phyloP scores from a whole-genome alignment of 495 filamentous ascomycete genomes.

The Neurospora sp. region DNA sequence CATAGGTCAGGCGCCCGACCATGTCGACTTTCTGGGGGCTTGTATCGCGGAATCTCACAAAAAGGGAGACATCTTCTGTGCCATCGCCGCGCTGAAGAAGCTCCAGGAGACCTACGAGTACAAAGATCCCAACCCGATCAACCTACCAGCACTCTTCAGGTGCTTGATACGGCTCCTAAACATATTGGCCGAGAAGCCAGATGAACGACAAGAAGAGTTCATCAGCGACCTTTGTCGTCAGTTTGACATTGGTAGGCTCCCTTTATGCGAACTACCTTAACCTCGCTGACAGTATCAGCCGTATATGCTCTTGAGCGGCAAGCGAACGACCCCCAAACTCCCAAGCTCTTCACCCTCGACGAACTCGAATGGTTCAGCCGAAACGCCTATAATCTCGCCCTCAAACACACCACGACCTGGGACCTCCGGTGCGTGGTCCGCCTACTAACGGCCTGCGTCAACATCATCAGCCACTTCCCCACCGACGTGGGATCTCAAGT shows the following conservation, averaged over 20 bases:
- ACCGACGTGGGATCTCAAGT: conserved; percentile 30
- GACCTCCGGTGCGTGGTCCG: conserved; percentile 39
- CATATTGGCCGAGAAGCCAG: conserved; percentile 38
- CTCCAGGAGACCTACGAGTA: conserved; percentile 47
- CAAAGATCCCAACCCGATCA: conserved; percentile 38
- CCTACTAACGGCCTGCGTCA: conserved; percentile 50
- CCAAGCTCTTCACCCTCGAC: conserved; percentile 39
- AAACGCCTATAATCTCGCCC: conserved; percentile 64
- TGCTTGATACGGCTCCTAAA: conserved; percentile 52
- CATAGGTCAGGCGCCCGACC: conserved; percentile 35
- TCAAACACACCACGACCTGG: conserved; percentile 50
- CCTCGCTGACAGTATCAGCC: conserved; percentile 21
- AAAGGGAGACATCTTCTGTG: conserved; percentile 46
- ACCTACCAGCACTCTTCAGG: conserved; percentile 60
- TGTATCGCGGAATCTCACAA: conserved; percentile 69
- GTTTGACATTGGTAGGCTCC: neutral
- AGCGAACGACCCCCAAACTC: conserved; percentile 18
- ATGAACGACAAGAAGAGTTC: conserved; percentile 7
- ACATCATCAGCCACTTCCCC: conserved; percentile 52
- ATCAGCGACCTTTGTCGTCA: neutral
- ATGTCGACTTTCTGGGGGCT: conserved; percentile 58
- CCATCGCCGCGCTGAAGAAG: conserved; percentile 47
- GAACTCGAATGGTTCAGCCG: conserved; percentile 78
- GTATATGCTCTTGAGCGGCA: conserved; percentile 37
- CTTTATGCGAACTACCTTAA: neutral